Evolutionary conservation across 1,284 basidiomycete species (phyloP).

Genomic region (Anthracocystis walkeri): DNA sequence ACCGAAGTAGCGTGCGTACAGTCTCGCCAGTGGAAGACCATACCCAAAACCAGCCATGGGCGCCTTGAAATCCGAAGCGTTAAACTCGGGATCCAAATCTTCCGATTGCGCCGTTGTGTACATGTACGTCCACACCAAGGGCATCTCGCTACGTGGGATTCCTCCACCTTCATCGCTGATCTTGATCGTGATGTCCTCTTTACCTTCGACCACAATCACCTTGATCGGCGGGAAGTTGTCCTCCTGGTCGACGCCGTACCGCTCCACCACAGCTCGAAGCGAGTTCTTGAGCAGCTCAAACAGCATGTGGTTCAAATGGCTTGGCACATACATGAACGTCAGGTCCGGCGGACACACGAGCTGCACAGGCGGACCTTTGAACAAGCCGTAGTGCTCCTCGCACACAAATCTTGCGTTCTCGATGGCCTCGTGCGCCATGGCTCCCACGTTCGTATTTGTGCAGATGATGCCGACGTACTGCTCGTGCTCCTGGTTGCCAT

Average conservation of each 20-base stretch:
- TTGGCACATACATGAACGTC: slow-evolving; percentile 94
- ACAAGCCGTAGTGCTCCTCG: slow-evolving; percentile 90
- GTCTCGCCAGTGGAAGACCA: slow-evolving; percentile 86
- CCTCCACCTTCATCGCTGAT: slow-evolving; percentile 96
- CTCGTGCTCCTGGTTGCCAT: slow-evolving; percentile 59
- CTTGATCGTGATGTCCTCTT: slow-evolving; percentile 96
- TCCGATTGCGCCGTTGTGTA: slow-evolving; percentile 97
- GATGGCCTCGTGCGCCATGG: slow-evolving; percentile 84
- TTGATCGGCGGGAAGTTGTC: slow-evolving; percentile 91
- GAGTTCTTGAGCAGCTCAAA: slow-evolving; percentile 99
- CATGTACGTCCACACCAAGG: slow-evolving; percentile 96
- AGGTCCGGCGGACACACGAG: slow-evolving; percentile 91
- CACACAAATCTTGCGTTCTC: slow-evolving; percentile 98
- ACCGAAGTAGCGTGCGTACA: slow-evolving; percentile 91
- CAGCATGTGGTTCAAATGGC: slow-evolving; percentile 87
- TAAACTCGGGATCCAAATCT: slow-evolving; percentile 84
- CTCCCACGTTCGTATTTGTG: slow-evolving; percentile 77
- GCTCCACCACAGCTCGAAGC: slow-evolving; percentile 93
- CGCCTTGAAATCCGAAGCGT: slow-evolving; percentile 93
- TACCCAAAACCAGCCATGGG: slow-evolving; percentile 95
- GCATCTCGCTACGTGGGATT: slow-evolving; percentile 88
- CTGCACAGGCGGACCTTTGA: slow-evolving; percentile 95
- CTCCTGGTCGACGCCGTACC: slow-evolving; percentile 85
- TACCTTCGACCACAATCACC: slow-evolving; percentile 88
- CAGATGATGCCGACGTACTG: slow-evolving; percentile 99